Percentiles rank a stretch among this genome's conserved stretches.
These are phyloP conservation scores for Pseudozyma sp. DNA, from an alignment of 1,284 basidiomycete genomes.

Conservation along the genomic window DNA sequence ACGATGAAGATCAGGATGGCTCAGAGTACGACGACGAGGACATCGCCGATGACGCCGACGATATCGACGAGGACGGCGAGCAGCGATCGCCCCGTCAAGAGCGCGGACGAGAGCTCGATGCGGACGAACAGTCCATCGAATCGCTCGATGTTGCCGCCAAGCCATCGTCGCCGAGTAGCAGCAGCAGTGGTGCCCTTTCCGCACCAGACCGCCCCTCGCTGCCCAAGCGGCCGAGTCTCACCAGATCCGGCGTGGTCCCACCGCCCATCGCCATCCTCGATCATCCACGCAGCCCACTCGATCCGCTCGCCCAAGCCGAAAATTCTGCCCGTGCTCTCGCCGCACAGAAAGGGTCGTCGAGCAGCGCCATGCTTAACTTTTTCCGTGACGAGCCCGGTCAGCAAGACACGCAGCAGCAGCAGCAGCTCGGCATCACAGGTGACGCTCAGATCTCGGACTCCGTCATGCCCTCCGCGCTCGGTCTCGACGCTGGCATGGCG, in stretches of 20 bases:
- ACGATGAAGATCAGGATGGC: constrained; percentile 53
- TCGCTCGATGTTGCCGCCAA: neutral
- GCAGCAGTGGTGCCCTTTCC: neutral
- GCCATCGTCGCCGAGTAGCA: constrained; percentile 1
- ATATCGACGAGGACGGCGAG: constrained; percentile 28
- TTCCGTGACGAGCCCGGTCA: constrained; percentile 43
- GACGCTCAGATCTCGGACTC: constrained; percentile 36
- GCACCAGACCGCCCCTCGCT: constrained; percentile 29
- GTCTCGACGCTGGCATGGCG: constrained; percentile 35
- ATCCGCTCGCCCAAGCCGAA: constrained; percentile 43
- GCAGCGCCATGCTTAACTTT: constrained; percentile 47
- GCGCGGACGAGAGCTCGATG: neutral
- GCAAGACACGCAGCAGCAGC: constrained; percentile 21
- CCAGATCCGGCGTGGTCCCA: constrained; percentile 52
- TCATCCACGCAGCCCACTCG: constrained; percentile 17
- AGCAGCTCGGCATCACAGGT: constrained; percentile 14
- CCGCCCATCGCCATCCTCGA: constrained; percentile 40
- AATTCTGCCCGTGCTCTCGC: constrained; percentile 32
- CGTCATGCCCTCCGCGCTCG: constrained; percentile 44
- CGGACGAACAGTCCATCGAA: neutral
- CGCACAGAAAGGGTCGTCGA: constrained; percentile 40
- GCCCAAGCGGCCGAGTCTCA: constrained; percentile 59
- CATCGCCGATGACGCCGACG: constrained; percentile 19
- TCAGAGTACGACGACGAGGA: constrained; percentile 54
- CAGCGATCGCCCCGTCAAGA: constrained; percentile 2